Base-by-base conservation (phyloP, 352 stramenopile genomes). In the Thraustotheca clavata region DNA sequence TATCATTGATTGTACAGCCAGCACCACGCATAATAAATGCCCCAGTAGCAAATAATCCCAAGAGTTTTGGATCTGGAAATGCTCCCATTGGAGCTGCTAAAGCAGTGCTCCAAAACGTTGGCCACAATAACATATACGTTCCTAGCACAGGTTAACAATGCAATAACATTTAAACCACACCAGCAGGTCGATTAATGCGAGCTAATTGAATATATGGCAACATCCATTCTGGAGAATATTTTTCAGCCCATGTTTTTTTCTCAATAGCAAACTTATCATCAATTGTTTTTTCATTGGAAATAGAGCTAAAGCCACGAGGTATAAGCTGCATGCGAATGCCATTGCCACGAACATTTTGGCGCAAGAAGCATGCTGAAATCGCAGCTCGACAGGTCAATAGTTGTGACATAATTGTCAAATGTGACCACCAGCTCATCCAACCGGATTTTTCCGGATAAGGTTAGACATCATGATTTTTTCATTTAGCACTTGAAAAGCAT, bases 1-100 rank as follows among this genome's bases (percentile, higher is more conserved):
- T 97, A 76, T 99, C 97, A 73, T 99, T 99, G 73, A 99, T 98
- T 36, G 95, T 99, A 77, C 97, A 99, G 4, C 97, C 97, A 20
- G 89, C 89, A 69, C 94, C 92, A 32, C 96, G 83, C 97, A 99
- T 99, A 62, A 98, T 84, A 74, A 99, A 90, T 20, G 96, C 83
- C 14, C 97, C 97, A 4, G 83, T 82, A 27, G 75, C 87, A 61
- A 94, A 94, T 5, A 92, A 73, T 36, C 79, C 75, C 48, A 97
- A 73, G 43, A 97, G 76, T 35, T 74, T 70, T 36, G 88, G 35
- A 59, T 97, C 86, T 0, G 91, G 90, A 0, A 96, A 67, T 26
- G 81, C 63, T n/a, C 86, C 80, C 0, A 75, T 67, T 0, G 87
- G 86, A 1, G 90, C 86, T 9, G 96, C 96, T 55, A 99, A 75